These are phyloP conservation scores for Allium cepa DNA, from an alignment of 106 monocot species.

Conservation along the genomic window DNA sequence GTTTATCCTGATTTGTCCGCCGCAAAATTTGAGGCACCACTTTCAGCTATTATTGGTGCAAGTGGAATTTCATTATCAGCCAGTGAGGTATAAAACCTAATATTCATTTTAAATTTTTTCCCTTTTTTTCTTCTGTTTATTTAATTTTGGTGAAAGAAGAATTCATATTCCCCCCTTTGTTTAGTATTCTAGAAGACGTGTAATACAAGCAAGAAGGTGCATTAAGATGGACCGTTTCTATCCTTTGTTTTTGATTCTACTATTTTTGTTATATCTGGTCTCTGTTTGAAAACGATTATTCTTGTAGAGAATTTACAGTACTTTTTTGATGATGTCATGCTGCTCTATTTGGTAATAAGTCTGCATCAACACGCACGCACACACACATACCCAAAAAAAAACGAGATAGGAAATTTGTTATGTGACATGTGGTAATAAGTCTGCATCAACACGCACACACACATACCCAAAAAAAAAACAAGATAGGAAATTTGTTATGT, in stretches of 20 bases:
- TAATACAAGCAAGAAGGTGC: no score
- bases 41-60: slow-evolving; percentile 46
- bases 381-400: no score
- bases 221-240: not conserved
- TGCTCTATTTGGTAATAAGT: not conserved
- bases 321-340: not conserved
- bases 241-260: not conserved
- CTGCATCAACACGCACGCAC: no score
- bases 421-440: not conserved
- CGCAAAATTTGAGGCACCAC: slow-evolving; percentile 51
- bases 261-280: no score
- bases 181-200: no score
- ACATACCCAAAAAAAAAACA: no score
- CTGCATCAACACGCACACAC: no score
- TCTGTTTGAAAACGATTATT: not conserved
- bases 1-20: slow-evolving; percentile 83
- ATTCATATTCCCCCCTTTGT: no score
- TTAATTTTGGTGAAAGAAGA: no score
- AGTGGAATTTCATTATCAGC: slow-evolving; percentile 68
- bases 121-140: not conserved
- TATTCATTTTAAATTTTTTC: not conserved
- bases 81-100: slow-evolving; percentile 40
- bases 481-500: no score
- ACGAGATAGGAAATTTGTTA: no score
- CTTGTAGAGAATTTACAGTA: not conserved